Conservation (phyloP, 441 rosid genomes). For the Rhodomyrtus psidioides region DNA sequence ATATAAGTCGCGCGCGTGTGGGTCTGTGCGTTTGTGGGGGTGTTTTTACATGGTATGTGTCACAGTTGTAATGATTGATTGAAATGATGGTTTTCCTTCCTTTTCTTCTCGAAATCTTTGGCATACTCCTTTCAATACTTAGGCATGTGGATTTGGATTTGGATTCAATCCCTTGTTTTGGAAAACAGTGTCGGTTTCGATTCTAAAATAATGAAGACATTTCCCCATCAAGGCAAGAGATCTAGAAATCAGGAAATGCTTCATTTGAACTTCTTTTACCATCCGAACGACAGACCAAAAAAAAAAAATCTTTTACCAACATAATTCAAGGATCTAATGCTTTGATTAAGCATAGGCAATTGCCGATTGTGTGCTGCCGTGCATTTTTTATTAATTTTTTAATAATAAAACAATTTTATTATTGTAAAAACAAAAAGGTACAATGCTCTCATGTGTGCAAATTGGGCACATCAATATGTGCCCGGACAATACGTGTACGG, state of each 20-base stretch:
- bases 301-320: not conserved
- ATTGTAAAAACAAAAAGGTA: too few relatives aligned
- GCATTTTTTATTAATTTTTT: too few relatives aligned
- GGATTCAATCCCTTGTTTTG: constrained; percentile 12
- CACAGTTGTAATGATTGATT: not conserved
- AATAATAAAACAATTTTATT: too few relatives aligned
- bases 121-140: not conserved
- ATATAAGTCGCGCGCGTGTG: not conserved
- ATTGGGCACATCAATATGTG: too few relatives aligned
- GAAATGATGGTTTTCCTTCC: not conserved
- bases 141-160: constrained; percentile 24
- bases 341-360: too few relatives aligned
- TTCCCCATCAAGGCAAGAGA: not conserved
- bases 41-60: not conserved
- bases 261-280: not conserved
- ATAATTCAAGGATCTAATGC: too few relatives aligned
- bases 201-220: constrained; percentile 12
- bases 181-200: constrained; percentile 7
- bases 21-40: too few relatives aligned
- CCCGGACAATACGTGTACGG: too few relatives aligned
- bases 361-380: too few relatives aligned
- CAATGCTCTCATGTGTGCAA: too few relatives aligned
- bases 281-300: too few relatives aligned
- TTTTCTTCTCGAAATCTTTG: not conserved
- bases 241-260: not conserved